Evolutionary conservation across 2,329 filamentous ascomycete species (phyloP), one percentile per base, ranked within the genome.

Genomic region (Mariannaea elegans): DNA sequence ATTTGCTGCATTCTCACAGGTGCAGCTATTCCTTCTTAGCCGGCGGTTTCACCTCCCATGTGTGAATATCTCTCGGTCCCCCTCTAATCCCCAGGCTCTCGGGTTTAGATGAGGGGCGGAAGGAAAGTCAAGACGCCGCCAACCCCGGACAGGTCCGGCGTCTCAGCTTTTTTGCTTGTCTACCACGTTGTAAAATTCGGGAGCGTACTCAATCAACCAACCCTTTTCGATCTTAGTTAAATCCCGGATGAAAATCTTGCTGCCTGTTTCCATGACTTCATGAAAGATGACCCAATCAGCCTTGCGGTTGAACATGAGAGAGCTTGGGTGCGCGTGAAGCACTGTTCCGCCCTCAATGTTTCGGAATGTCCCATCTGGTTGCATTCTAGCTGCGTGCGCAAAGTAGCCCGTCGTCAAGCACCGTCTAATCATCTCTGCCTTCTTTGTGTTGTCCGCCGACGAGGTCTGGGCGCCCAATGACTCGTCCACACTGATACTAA

Each of bases 261-360:
- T 87, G 9, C 90, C 87, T 4, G 92, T 96, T 79, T 98, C 92
- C 82, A 97, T 87, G 34, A 97, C 87, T 78, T 97, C 94, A 70
- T 96, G 91, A 72, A 97, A 99, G 31, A 99, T 85, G 9, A 98
- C 93, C 93, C 94, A 98, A 65, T 97, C 93, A 10, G 93, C 93
- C 80, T 96, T 97, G 56, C 94, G 88, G 76, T 97, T 97, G 81
- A 98, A 98, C 88, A 98, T 93, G 67, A 98, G 79, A 36, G 91
- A 96, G 72, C 88, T 97, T 1, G 95, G 95, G 77, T 99, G 95
- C 19, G 93, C 93, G 79, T 97, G 86, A 52, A 98, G 81, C 4
- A 88, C 85, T 49, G 90, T 90, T 36, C 87, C 88, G 27, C 93
- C 93, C 61, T 89, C 89, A n/a, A 97, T 89, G 49, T 92, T 94